Percentiles rank a stretch among this genome's conserved stretches.
Evolutionary conservation across 176 grass and related monocot genomes (phyloP).

Genomic region (Leersia perrieri): DNA sequence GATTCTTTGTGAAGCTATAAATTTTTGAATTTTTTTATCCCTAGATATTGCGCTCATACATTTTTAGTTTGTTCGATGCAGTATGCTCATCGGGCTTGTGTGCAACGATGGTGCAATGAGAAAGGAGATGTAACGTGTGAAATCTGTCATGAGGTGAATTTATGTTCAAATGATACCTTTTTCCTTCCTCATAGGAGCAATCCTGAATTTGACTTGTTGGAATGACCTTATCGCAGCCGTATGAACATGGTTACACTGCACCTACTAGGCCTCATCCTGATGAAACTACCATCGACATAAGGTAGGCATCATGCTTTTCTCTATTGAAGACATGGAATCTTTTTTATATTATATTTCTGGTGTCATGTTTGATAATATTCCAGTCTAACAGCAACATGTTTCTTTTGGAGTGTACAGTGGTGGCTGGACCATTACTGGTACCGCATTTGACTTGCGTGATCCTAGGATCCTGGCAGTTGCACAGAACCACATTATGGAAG

Average conservation of each 20-base stretch:
- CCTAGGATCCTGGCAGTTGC: conserved; percentile 71
- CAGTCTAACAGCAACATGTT: not conserved
- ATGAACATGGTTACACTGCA: conserved; percentile 82
- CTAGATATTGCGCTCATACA: conserved; percentile 27
- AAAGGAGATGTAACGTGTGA: conserved; percentile 89
- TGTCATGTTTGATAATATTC: not conserved
- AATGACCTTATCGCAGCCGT: conserved; percentile 51
- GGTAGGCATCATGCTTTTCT: conserved; percentile 35
- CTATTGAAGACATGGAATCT: conserved; percentile 2
- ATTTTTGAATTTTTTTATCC: conserved; percentile 1
- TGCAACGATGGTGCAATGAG: conserved; percentile 93
- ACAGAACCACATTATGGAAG: conserved; percentile 75
- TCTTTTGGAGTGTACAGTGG: conserved; percentile 39
- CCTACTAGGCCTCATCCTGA: conserved; percentile 68
- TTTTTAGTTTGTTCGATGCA: conserved; percentile 38
- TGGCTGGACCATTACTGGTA: conserved; percentile 67
- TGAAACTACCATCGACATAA: conserved; percentile 93
- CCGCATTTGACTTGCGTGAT: conserved; percentile 58
- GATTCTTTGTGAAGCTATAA: conserved; percentile 19
- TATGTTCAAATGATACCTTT: not conserved
- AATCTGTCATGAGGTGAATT: conserved; percentile 74
- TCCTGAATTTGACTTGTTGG: conserved; percentile 22
- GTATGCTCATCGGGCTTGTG: conserved; percentile 90
- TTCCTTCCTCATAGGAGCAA: not conserved
- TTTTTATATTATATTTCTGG: not conserved